Evolutionary conservation across 345 rosid species (phyloP).

Genomic region (Balakata baccata): DNA sequence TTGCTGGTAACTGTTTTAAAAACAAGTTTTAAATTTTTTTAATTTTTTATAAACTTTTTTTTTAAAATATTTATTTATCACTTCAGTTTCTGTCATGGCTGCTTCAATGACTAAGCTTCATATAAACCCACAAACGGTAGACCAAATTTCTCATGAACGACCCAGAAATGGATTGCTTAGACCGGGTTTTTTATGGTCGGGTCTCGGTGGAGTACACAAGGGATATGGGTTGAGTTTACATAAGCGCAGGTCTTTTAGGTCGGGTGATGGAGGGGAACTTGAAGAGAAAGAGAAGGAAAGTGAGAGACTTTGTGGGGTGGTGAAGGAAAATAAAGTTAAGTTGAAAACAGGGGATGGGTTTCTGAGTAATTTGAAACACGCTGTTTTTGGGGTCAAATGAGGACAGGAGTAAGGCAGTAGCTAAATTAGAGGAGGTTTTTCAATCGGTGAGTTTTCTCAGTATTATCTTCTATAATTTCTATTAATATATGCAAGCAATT

Average conservation of each 20-base stretch:
- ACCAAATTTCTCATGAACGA: slow-evolving; percentile 28
- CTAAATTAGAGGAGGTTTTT: slow-evolving; percentile 54
- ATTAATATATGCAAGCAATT: neutral
- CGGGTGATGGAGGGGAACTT: slow-evolving; percentile 44
- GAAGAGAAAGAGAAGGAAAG: slow-evolving; percentile 38
- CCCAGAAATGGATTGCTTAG: slow-evolving; percentile 30
- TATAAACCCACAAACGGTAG: slow-evolving; percentile 43
- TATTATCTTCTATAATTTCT: neutral
- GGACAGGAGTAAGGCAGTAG: slow-evolving; percentile 40
- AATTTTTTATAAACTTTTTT: no score
- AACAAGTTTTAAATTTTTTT: no score
- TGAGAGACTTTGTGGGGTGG: slow-evolving; percentile 27
- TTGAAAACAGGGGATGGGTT: slow-evolving; percentile 42
- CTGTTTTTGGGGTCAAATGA: slow-evolving; percentile 41
- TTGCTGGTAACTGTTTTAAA: no score
- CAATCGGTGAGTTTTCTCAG: slow-evolving; percentile 43
- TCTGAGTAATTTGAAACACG: slow-evolving; percentile 38
- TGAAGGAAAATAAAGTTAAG: slow-evolving; percentile 35
- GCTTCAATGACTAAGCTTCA: slow-evolving; percentile 48
- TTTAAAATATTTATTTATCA: no score
- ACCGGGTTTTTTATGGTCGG: slow-evolving; percentile 29
- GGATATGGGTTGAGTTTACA: slow-evolving; percentile 26
- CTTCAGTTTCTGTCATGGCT: slow-evolving; percentile 44
- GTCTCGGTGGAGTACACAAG: slow-evolving; percentile 23
- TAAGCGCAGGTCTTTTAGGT: slow-evolving; percentile 48